Evolutionary conservation across 2,329 filamentous ascomycete species (phyloP).

Genomic region (Macrophomina phaseolina): DNA sequence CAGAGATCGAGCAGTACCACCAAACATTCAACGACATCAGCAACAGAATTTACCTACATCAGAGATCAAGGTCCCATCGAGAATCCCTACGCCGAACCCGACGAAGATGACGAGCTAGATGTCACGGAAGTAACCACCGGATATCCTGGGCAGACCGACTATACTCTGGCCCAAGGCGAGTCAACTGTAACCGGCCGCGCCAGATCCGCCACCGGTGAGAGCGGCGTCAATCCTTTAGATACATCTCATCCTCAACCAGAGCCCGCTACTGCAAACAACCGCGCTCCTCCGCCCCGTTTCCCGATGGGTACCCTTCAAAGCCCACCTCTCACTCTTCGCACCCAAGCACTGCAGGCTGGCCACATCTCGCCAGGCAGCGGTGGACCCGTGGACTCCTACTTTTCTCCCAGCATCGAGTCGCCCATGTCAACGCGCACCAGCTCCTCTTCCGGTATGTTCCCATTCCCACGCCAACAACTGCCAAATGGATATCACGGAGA

Average conservation of each 20-base stretch:
- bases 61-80: constrained; percentile 68
- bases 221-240: constrained; percentile 48
- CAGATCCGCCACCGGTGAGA: constrained; percentile 77
- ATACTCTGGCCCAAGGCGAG: constrained; percentile 67
- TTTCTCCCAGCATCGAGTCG: constrained; percentile 84
- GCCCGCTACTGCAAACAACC: constrained; percentile 47
- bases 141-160: constrained; percentile 50
- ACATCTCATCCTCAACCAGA: constrained; percentile 31
- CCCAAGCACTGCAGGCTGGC: constrained; percentile 56
- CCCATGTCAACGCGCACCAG: constrained; percentile 78
- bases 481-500: constrained; percentile 73
- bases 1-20: constrained; percentile 49
- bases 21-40: constrained; percentile 59
- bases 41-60: constrained; percentile 82
- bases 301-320: constrained; percentile 62
- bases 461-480: constrained; percentile 76
- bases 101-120: constrained; percentile 61
- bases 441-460: constrained; percentile 74
- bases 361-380: constrained; percentile 61
- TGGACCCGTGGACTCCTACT: constrained; percentile 85
- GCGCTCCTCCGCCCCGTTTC: constrained; percentile 73
- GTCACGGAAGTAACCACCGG: constrained; percentile 31
- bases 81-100: constrained; percentile 78
- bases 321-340: constrained; percentile 70
- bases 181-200: constrained; percentile 78